Evolutionary conservation across 2,329 filamentous ascomycete genomes (phyloP), one percentile per base, ranked within the genome.

Genomic region (Capronia americana): DNA sequence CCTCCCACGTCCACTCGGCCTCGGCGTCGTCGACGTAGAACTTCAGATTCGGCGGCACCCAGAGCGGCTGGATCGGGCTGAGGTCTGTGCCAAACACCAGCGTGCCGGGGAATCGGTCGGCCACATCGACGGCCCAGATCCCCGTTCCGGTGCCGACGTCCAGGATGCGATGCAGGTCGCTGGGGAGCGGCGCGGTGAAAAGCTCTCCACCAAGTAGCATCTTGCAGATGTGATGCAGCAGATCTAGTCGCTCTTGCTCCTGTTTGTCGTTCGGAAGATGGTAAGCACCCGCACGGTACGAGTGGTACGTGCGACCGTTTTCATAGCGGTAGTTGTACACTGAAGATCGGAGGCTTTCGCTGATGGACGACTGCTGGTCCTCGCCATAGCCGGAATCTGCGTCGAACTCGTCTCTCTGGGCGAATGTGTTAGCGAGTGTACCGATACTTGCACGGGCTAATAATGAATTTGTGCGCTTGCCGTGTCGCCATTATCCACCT

Each of bases 11-110:
- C 75, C 75, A 77, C 23, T 74, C 70, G 20, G 46, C 68, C 64
- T 77, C 75, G 38, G 75, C 71, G 59, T 77, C 75, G 28, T 77
- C 75, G 14, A 76, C 67, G 53, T 74, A 71, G 61, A 77, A 77
- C 38, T 70, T 69, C 54, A 72, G 63, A 54, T 77, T 77, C 14
- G 73, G 74, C 17, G 74, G 70, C 1, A 74, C 70, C 48, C 48
- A 62, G n/a, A 32, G 20, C 10, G 66, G 66, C 61, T 79, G 79
- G 6, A 79, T 80, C 12, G 78, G 77, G 58, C 73, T 75, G 4
- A 80, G 72, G 59, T 80, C 78, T 4, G 75, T 79, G 7, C 78
- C 79, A 20, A 78, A 70, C n/a, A 78, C 72, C 14, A 34, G 32
- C 6, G 54, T 32, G 32, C 54, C 34, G 17, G 54, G 54, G 20